phyloP scores from a whole-genome alignment of 176 grass and related monocot genomes.

The Lolium multiflorum region DNA sequence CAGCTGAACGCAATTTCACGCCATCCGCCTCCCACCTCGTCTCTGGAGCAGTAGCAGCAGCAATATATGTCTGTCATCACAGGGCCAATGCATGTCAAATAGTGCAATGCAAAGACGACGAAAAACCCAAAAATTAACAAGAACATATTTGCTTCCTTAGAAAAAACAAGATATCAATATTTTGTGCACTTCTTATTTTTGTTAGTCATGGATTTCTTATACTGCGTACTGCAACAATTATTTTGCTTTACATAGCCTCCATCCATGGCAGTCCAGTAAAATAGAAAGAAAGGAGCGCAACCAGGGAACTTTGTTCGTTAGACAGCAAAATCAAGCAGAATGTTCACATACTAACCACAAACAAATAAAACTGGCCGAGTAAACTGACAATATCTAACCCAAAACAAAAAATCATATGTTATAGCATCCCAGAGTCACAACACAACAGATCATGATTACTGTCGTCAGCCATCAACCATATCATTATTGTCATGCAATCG shows the following conservation, averaged over 20 bases:
- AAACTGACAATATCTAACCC: background rate
- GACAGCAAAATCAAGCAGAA: background rate
- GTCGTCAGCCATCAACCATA: background rate
- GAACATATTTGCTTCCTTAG: background rate
- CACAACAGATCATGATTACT: background rate
- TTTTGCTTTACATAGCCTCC: background rate
- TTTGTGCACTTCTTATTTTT: slow-evolving; percentile 7
- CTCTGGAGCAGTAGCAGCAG: slow-evolving; percentile 78
- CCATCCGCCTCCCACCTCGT: slow-evolving; percentile 82
- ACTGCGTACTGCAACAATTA: background rate
- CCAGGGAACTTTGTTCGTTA: background rate
- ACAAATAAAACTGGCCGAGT: background rate
- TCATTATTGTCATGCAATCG: background rate
- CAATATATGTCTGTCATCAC: slow-evolving; percentile 74
- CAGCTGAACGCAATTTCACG: slow-evolving; percentile 77
- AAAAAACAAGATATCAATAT: slow-evolving; percentile 13
- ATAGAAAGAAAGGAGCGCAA: background rate
- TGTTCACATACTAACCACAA: background rate
- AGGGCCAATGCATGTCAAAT: slow-evolving; percentile 23
- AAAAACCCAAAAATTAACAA: slow-evolving; percentile 7
- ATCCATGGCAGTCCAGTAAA: background rate
- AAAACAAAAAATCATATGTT: background rate
- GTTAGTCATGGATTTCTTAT: background rate
- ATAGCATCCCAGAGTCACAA: background rate
- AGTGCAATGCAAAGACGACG: slow-evolving; percentile 17